phyloP scores from a whole-genome alignment of 2,329 filamentous ascomycete genomes.

The Alternaria angustiovoidea region DNA sequence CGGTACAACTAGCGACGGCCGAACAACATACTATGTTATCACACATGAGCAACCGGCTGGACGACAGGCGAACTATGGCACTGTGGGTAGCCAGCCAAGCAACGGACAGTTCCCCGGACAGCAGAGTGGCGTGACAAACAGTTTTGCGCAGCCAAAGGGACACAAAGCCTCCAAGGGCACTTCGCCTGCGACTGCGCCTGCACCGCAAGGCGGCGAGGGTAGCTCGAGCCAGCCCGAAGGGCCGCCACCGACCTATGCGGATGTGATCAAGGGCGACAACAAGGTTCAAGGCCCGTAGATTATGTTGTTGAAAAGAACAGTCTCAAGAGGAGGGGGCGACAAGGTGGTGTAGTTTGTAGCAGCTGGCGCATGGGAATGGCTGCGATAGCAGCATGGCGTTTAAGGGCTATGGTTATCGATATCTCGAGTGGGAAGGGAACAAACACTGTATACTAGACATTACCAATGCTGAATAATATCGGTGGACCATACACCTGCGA shows the following conservation, averaged over 20 bases:
- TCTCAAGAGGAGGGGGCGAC: not conserved
- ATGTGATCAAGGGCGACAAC: conserved; percentile 87
- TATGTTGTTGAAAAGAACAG: not conserved
- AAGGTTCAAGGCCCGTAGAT: conserved; percentile 73
- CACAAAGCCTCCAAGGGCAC: conserved; percentile 24
- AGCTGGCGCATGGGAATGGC: not conserved
- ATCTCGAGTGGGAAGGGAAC: not conserved
- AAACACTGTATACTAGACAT: not conserved
- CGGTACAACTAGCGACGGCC: conserved; percentile 39
- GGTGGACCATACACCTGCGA: not conserved
- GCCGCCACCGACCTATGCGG: conserved; percentile 83
- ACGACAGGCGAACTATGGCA: conserved; percentile 52
- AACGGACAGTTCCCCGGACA: conserved; percentile 55
- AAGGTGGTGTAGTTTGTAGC: not conserved
- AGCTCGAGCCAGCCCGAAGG: conserved; percentile 52
- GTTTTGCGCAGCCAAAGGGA: conserved; percentile 40
- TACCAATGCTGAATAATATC: not conserved
- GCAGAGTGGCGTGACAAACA: conserved; percentile 45
- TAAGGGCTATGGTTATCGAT: not conserved
- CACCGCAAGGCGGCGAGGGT: conserved; percentile 33
- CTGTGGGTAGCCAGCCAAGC: conserved; percentile 49
- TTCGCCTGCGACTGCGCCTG: conserved; percentile 18
- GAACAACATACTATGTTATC: conserved; percentile 40
- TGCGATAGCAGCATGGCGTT: conserved; percentile 3
- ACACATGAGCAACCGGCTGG: conserved; percentile 50